Percentiles rank a stretch among this genome's conserved stretches.
phyloP scores from a whole-genome alignment of 495 filamentous ascomycete genomes.

The Penicillium odoratum region DNA sequence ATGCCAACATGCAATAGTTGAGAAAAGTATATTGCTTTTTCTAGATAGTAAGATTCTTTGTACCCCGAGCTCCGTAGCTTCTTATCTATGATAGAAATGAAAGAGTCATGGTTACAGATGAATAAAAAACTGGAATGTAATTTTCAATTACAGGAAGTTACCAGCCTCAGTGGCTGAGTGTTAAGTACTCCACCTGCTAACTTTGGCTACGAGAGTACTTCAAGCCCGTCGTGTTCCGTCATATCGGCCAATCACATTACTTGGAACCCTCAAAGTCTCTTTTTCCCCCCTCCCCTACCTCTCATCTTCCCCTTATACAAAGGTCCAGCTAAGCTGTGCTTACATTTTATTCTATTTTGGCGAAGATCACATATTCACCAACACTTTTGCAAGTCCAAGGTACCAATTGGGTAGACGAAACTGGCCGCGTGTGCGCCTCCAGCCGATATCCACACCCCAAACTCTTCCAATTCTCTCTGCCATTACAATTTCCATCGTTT shows the following conservation, averaged over 20 bases:
- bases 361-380: not conserved
- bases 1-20: not conserved
- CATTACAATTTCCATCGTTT: constrained; percentile 6
- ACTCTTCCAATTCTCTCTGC: constrained; percentile 9
- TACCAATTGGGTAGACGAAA: constrained; percentile 3
- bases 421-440: constrained; percentile 4
- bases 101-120: not conserved
- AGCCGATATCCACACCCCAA: constrained; percentile 8
- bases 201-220: constrained; percentile 1
- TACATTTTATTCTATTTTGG: not conserved
- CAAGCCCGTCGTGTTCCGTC: constrained; percentile 21
- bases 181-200: constrained; percentile 3
- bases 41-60: not conserved
- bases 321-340: not conserved
- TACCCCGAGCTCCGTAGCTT: too few relatives aligned
- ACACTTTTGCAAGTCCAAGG: not conserved
- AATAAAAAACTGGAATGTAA: constrained; percentile 2
- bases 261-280: constrained; percentile 13
- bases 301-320: constrained; percentile 6
- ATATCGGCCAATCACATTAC: constrained; percentile 19
- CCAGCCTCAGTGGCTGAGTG: constrained; percentile 8
- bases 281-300: constrained; percentile 11
- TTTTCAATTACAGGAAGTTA: constrained; percentile 4
- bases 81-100: not conserved
- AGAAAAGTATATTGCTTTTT: not conserved